Evolutionary conservation across 2,329 filamentous ascomycete species (phyloP).

Genomic region (Colletotrichum graminicola): DNA sequence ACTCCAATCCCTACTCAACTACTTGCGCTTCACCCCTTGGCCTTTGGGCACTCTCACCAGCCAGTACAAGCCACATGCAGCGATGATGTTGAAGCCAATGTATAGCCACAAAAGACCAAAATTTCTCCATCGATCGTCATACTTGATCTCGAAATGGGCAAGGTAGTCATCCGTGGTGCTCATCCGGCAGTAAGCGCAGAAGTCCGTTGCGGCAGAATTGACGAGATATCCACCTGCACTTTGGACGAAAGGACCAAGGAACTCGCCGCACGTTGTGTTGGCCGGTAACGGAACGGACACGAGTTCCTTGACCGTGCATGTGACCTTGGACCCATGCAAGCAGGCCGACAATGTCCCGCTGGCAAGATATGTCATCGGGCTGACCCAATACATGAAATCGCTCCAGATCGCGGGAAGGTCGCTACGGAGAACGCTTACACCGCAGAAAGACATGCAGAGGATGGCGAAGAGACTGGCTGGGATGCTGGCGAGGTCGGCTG

Average conservation of each 20-base stretch:
- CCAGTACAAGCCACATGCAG: conserved; percentile 62
- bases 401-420: conserved; percentile 42
- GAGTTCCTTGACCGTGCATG: conserved; percentile 41
- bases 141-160: conserved; percentile 57
- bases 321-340: conserved; percentile 42
- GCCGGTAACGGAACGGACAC: conserved; percentile 35
- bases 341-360: conserved; percentile 47
- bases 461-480: conserved; percentile 38
- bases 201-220: conserved; percentile 49
- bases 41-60: conserved; percentile 49
- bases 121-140: conserved; percentile 62
- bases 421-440: conserved; percentile 39
- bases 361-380: conserved; percentile 48
- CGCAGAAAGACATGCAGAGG: conserved; percentile 43
- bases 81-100: conserved; percentile 64
- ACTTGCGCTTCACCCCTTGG: conserved; percentile 25
- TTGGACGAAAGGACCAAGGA: conserved; percentile 37
- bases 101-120: conserved; percentile 67
- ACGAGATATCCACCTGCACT: conserved; percentile 38
- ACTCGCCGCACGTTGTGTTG: conserved; percentile 40
- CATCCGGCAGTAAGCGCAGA: conserved; percentile 60
- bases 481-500: conserved; percentile 39
- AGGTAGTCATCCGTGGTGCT: conserved; percentile 55
- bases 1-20: neutral
- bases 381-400: conserved; percentile 44